Evolutionary conservation across 2,329 filamentous ascomycete genomes (phyloP), one percentile per base, ranked within the genome.

Genomic region (Phialocephala sp.): DNA sequence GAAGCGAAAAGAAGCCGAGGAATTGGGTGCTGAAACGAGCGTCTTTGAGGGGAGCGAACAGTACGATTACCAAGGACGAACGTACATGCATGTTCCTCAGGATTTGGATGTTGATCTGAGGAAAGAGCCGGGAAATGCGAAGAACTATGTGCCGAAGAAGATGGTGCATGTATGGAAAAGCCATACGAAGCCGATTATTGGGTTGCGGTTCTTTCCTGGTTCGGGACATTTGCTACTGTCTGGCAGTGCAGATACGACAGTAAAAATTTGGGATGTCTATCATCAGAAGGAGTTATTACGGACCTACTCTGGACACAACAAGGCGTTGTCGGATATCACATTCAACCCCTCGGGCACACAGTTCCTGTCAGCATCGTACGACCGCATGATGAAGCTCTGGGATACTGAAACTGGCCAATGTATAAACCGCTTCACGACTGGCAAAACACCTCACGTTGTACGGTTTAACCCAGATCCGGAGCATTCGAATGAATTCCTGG

Each of bases 361-460:
- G 62, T 99, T 99, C 82, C 80, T 99, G 32, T 94, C 94, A 2
- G 91, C 92, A 1, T 95, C 92, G 18, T 99, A 96, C 78, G 95
- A 99, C 78, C 91, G 94, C 62, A 91, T 92, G 81, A 97, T 98
- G 82, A 97, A 98, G 80, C 85, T 99, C 36, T 99, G 95, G 95
- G 95, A 99, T 74, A 97, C 94, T 0, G 95, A 99, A 79, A 97
- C 92, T 24, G 95, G 95, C 55, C 85, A 89, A 72, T 98, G 94
- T 76, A 81, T 97, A 71, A 90, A 88, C 74, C 92, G 93, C 65
- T 99, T 97, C 82, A 93, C 90, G 20, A 97, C 92, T 0, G 94
- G 94, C 75, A 97, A 96, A 82, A 98, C 93, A 15, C 94, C 95
- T 5, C 95, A 99, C 76, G 94, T 97, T 60, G 84, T 99, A 72